phyloP scores from a whole-genome alignment of 2,329 filamentous ascomycete species.

The Ascochyta lentis region DNA sequence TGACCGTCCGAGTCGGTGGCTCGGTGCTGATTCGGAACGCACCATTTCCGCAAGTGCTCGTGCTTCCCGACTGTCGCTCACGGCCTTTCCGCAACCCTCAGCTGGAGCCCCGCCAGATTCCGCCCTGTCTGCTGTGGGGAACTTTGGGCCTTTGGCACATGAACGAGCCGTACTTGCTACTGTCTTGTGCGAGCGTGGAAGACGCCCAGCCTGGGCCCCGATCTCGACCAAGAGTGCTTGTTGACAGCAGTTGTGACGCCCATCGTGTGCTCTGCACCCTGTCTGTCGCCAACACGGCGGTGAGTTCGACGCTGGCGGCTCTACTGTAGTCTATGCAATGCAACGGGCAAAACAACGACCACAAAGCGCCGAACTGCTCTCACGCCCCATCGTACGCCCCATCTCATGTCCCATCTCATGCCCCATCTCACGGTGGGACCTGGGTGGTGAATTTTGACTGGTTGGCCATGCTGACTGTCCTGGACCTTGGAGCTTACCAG shows the following conservation, averaged over 20 bases:
- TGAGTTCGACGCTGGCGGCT: not conserved
- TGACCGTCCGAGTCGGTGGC: not conserved
- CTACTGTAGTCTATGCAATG: no score
- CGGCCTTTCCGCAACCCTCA: not conserved
- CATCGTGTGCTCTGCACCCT: not conserved
- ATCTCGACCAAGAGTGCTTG: not conserved
- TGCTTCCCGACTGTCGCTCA: not conserved
- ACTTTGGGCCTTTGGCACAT: not conserved
- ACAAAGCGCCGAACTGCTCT: no score
- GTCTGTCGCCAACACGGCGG: not conserved
- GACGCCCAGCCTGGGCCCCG: not conserved
- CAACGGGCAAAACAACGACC: no score
- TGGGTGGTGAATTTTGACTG: not conserved
- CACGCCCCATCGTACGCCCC: not conserved
- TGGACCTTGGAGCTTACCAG: not conserved
- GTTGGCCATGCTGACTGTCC: not conserved
- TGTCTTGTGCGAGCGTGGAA: not conserved
- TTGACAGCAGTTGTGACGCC: not conserved
- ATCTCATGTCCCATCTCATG: no score
- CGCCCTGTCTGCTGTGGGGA: constrained; percentile 2
- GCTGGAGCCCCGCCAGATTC: constrained; percentile 7
- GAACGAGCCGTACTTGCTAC: not conserved
- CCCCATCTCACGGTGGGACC: no score
- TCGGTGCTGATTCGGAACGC: constrained; percentile 18
- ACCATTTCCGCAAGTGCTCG: constrained; percentile 19